These are phyloP conservation scores for Anaeramoeba flamelloides DNA, from an alignment of 78 protist genomes.

Conservation along the genomic window DNA sequence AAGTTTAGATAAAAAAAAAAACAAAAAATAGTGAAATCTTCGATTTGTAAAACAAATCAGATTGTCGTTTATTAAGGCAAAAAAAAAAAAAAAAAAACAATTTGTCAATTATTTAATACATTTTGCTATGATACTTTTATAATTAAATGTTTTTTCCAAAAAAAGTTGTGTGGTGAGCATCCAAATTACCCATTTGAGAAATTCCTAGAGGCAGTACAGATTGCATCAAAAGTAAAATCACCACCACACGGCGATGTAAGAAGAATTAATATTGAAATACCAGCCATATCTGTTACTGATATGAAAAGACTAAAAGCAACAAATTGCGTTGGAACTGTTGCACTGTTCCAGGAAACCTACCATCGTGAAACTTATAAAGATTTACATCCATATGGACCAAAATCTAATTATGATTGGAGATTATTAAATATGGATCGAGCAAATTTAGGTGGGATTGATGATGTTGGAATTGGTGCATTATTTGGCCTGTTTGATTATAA, in stretches of 20 bases:
- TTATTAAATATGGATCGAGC: background rate
- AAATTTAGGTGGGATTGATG: background rate
- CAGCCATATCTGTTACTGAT: conserved; percentile 4
- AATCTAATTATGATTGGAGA: conserved; percentile 6
- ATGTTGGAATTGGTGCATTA: conserved; percentile 6
- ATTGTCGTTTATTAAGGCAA: too few relatives aligned
- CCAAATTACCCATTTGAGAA: conserved; percentile 15
- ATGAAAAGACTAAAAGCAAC: conserved; percentile 9
- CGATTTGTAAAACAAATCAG: too few relatives aligned
- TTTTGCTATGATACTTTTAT: too few relatives aligned
- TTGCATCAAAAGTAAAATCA: background rate
- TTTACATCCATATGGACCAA: conserved; percentile 13
- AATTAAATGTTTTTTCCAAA: too few relatives aligned
- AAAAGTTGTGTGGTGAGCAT: conserved; percentile 1
- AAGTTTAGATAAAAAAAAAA: too few relatives aligned
- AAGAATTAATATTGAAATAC: conserved; percentile 16
- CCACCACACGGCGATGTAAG: conserved; percentile 7
- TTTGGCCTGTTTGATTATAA: conserved; percentile 9
- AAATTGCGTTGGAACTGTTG: conserved; percentile 1
- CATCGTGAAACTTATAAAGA: background rate
- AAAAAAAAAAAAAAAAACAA: too few relatives aligned
- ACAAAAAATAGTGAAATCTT: too few relatives aligned
- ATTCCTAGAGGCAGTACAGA: background rate
- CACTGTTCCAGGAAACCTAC: conserved; percentile 19
- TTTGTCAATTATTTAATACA: too few relatives aligned